A percentile compares a stretch with the other conserved stretches of the same genome.
Conservation (phyloP, 2,329 filamentous ascomycete genomes). For the Escovopsis sp. region DNA sequence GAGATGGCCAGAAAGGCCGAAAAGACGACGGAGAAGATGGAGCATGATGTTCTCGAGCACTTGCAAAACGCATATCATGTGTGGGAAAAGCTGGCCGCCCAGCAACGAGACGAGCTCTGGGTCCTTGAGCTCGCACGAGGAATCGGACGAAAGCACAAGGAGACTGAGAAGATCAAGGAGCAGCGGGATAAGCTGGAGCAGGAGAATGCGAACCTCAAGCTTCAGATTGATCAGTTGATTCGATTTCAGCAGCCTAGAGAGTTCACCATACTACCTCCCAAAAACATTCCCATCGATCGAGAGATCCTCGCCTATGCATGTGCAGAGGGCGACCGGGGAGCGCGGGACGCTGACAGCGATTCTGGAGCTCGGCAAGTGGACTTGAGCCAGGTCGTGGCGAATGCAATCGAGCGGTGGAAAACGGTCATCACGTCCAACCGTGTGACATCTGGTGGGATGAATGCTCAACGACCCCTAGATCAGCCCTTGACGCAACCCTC, state of each 20-base stretch:
- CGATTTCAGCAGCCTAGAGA: slow-evolving; percentile 44
- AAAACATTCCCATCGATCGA: slow-evolving; percentile 35
- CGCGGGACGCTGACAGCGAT: slow-evolving; percentile 27
- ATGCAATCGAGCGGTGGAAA: slow-evolving; percentile 48
- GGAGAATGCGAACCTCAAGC: slow-evolving; percentile 39
- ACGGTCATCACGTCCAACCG: slow-evolving; percentile 39
- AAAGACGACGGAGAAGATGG: slow-evolving; percentile 40
- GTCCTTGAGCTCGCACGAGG: slow-evolving; percentile 44
- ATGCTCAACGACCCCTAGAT: slow-evolving; percentile 33
- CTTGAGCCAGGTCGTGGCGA: slow-evolving; percentile 33
- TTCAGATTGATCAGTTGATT: slow-evolving; percentile 43
- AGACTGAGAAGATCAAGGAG: slow-evolving; percentile 35
- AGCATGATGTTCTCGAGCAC: slow-evolving; percentile 58
- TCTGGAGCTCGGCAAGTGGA: slow-evolving; percentile 37
- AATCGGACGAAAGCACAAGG: slow-evolving; percentile 40
- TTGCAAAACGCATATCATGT: slow-evolving; percentile 61
- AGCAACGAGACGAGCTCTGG: slow-evolving; percentile 45
- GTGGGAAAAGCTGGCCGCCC: slow-evolving; percentile 51
- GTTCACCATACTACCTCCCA: slow-evolving; percentile 36
- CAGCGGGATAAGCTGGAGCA: slow-evolving; percentile 36
- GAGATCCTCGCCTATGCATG: slow-evolving; percentile 31
- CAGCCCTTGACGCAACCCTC: slow-evolving; percentile 12
- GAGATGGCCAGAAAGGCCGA: slow-evolving; percentile 34
- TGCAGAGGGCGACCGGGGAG: slow-evolving; percentile 27
- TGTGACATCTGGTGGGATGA: slow-evolving; percentile 27